Evolutionary conservation across 495 filamentous ascomycete species (phyloP).

Genomic region (Podospora appendiculata): DNA sequence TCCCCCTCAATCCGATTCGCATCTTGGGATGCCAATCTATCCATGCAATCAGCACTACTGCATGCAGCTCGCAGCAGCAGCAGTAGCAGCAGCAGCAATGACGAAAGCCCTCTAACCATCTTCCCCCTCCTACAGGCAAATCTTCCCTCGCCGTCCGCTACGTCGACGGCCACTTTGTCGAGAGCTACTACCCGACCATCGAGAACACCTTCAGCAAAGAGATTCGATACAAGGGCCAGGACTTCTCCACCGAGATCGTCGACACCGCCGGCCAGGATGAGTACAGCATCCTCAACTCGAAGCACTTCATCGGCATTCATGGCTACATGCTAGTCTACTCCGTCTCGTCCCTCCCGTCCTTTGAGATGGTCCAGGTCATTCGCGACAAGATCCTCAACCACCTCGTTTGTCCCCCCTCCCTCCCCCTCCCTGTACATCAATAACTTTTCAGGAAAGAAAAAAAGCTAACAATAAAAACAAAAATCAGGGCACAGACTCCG

Average conservation of each 20-base stretch:
- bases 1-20: too few species aligned
- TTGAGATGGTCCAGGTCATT: constrained; percentile 94
- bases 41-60: neutral
- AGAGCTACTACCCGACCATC: constrained; percentile 98
- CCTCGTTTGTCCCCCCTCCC: constrained; percentile 51
- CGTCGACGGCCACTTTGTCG: constrained; percentile 96
- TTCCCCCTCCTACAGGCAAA: constrained; percentile 57
- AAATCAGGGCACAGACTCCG: constrained; percentile 76
- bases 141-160: constrained; percentile 96
- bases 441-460: neutral
- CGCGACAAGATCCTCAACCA: constrained; percentile 97
- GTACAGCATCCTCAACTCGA: constrained; percentile 94
- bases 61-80: neutral
- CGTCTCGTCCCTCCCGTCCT: constrained; percentile 83
- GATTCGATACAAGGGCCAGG: constrained; percentile 85
- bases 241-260: constrained; percentile 94
- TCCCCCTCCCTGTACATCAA: neutral
- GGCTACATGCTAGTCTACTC: constrained; percentile 98
- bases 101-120: neutral
- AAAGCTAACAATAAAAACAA: neutral
- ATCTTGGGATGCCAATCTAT: too few species aligned
- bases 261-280: constrained; percentile 99
- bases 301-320: constrained; percentile 99
- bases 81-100: neutral
- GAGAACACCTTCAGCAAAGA: constrained; percentile 97